Percentiles rank a stretch among this genome's conserved stretches.
Conservation (phyloP, 2,329 filamentous ascomycete genomes). For the Camptophora hylomeconis region DNA sequence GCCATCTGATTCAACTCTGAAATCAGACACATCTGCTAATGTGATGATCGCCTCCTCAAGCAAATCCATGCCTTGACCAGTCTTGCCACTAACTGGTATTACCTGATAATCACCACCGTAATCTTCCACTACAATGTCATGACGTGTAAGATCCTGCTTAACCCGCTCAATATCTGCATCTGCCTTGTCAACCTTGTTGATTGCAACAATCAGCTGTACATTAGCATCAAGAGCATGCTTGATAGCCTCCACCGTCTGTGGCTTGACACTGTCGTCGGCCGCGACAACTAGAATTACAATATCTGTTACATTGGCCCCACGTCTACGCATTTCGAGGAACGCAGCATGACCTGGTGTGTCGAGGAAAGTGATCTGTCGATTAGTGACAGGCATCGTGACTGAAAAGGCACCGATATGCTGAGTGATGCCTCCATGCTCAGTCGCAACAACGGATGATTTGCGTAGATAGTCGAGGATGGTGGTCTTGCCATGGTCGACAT, state of each 20-base stretch:
- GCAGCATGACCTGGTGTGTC: constrained; percentile 95
- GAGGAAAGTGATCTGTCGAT: constrained; percentile 87
- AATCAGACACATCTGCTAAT: constrained; percentile 78
- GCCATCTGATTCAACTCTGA: constrained; percentile 65
- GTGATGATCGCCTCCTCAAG: constrained; percentile 83
- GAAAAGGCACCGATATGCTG: constrained; percentile 98
- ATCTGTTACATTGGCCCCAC: constrained; percentile 90
- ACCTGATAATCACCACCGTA: constrained; percentile 90
- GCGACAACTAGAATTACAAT: constrained; percentile 94
- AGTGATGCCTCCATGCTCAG: constrained; percentile 92
- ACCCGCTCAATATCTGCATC: constrained; percentile 69
- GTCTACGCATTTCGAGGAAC: constrained; percentile 88
- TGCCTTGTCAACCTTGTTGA: constrained; percentile 92
- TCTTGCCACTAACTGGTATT: constrained; percentile 84
- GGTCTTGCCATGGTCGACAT: constrained; percentile 97
- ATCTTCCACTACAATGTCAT: constrained; percentile 87
- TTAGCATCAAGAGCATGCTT: constrained; percentile 79
- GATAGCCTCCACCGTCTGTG: constrained; percentile 89
- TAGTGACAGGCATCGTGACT: constrained; percentile 62
- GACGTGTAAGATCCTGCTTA: constrained; percentile 69
- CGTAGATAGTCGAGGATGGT: constrained; percentile 88
- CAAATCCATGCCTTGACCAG: constrained; percentile 78
- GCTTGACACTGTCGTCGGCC: constrained; percentile 93
- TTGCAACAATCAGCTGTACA: constrained; percentile 92
- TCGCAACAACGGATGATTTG: constrained; percentile 79